Base-by-base conservation (phyloP, 2,329 filamentous ascomycete species). In the Coleophoma eucalyptorum region DNA sequence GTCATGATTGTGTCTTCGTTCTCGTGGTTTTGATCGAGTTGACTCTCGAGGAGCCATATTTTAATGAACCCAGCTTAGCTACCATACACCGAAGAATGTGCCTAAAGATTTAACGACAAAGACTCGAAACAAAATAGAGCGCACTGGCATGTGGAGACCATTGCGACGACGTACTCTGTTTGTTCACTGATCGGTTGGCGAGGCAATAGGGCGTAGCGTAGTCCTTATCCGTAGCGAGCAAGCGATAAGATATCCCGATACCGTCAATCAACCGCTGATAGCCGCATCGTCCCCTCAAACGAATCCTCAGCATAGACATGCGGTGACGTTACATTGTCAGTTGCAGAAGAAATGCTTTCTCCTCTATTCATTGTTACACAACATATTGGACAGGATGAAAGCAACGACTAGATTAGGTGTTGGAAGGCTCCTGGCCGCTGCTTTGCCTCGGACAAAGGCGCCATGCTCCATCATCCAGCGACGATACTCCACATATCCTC, bases 401-500 rank as follows among this genome's bases (percentile, higher is more conserved):
- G 40, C 54, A 51, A 31, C 50, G 55, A 32, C 41, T 26, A 60
- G 49, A 44, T 37, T 51, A 26, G 43, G 31, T 19, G 38, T 43
- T 26, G 54, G 50, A 49, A 43, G 35, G 12, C 19, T 38, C 15
- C 19, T 50, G n/a, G 13, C 31, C 46, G 43, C 51, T 37, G 50
- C 51, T 15, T 44, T 45, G 35, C 40, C 43, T 54, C 48, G n/a
- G 38, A 43, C 20, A 31, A 3, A 26, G 19, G 26, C 15, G 7
- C 19, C 26, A 18, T 44, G 10, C 26, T 26, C 26, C 26, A 26
- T 26, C 26, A 20, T 7, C 43, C 31, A 32, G 19, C 11, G 56
- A 37, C 40, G 43, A 18, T 67, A 67, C 50, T 67, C 65, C 13
- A 61, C 62, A 4, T 56, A 59, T 51, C 78, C 78, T 32, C 75